Evolutionary conservation across 768 basidiomycete genomes (phyloP).

Genomic region (Termitomyces sp.): DNA sequence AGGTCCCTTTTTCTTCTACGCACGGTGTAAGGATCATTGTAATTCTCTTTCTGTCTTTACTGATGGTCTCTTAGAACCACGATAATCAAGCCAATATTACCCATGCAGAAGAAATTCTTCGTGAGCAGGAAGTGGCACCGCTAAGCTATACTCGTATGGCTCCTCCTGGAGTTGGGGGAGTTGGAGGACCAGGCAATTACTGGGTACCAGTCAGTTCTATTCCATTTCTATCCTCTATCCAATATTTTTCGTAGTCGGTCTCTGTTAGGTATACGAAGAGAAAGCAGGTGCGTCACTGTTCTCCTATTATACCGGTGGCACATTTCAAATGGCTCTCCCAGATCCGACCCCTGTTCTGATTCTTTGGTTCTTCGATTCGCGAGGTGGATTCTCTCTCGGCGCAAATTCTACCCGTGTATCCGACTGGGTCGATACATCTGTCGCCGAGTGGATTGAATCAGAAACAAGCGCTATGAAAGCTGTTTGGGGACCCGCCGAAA

Average conservation of each 20-base stretch:
- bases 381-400: slow-evolving; percentile 54
- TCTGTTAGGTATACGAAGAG: slow-evolving; percentile 33
- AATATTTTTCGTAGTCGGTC: neutral
- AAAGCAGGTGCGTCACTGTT: slow-evolving; percentile 23
- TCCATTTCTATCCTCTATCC: neutral
- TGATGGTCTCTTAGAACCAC: slow-evolving; percentile 48
- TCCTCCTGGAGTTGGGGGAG: slow-evolving; percentile 60
- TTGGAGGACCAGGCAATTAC: slow-evolving; percentile 64
- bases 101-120: slow-evolving; percentile 61
- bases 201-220: slow-evolving; percentile 64
- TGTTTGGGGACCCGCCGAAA: slow-evolving; percentile 53
- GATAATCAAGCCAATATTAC: slow-evolving; percentile 74
- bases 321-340: slow-evolving; percentile 4
- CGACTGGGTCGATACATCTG: slow-evolving; percentile 68
- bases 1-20: slow-evolving; percentile 63
- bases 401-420: slow-evolving; percentile 41
- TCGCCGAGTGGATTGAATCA: slow-evolving; percentile 55
- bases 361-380: slow-evolving; percentile 79
- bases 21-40: slow-evolving; percentile 49
- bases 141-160: slow-evolving; percentile 62
- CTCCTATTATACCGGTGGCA: neutral
- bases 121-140: slow-evolving; percentile 53
- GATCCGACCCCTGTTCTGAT: slow-evolving; percentile 52
- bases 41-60: neutral
- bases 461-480: slow-evolving; percentile 53